Percentiles rank a stretch among this genome's conserved stretches.
phyloP scores from a whole-genome alignment of 2,329 filamentous ascomycete genomes.

The Diplodia scrobiculata region DNA sequence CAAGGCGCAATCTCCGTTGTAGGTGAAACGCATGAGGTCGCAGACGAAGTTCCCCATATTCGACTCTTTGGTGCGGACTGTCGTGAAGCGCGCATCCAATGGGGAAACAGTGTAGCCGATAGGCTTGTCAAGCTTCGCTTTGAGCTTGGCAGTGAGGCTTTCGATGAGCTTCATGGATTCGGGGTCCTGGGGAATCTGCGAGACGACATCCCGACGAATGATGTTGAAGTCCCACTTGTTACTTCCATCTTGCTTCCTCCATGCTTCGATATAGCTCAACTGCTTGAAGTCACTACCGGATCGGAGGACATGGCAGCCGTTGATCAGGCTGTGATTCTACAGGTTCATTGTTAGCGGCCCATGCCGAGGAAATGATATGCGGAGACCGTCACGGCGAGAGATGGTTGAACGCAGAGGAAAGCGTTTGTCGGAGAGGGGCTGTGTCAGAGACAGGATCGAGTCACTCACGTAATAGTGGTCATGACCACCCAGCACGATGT shows the following conservation, averaged over 20 bases:
- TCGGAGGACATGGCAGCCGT: conserved; percentile 79
- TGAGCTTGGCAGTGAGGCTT: conserved; percentile 70
- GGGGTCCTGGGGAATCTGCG: conserved; percentile 65
- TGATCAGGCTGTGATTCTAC: conserved; percentile 65
- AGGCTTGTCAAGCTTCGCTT: conserved; percentile 76
- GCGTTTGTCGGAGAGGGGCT: not conserved
- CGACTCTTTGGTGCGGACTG: conserved; percentile 73
- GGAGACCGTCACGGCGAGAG: not conserved
- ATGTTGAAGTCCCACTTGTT: conserved; percentile 78
- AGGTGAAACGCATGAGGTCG: conserved; percentile 85
- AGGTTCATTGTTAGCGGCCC: not conserved
- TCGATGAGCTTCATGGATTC: conserved; percentile 64
- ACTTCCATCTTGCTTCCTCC: conserved; percentile 55
- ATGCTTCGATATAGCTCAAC: conserved; percentile 80
- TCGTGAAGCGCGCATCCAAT: conserved; percentile 83
- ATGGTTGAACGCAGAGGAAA: not conserved
- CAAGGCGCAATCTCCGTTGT: conserved; percentile 76
- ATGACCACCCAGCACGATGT: conserved; percentile 85
- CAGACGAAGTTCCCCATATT: conserved; percentile 91
- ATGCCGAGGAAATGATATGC: not conserved
- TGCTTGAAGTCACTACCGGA: conserved; percentile 93
- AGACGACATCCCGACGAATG: conserved; percentile 70
- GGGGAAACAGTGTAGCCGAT: conserved; percentile 81
- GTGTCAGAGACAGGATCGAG: not conserved
- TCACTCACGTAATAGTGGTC: conserved; percentile 74